Evolutionary conservation across 2,329 filamentous ascomycete genomes (phyloP).

Genomic region (Fusarium sp.): DNA sequence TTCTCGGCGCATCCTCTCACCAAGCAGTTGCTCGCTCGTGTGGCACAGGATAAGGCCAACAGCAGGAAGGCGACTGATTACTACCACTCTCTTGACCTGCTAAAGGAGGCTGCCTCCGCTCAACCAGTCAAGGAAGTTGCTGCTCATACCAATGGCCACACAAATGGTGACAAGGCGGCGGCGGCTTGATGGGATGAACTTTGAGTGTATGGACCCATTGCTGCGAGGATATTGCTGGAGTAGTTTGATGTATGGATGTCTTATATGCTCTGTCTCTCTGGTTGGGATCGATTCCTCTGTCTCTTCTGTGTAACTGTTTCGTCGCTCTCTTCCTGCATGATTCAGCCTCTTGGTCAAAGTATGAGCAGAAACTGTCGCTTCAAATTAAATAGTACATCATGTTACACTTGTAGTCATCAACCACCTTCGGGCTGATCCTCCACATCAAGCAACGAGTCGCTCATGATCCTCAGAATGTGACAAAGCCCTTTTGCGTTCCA

Average conservation of each 20-base stretch:
- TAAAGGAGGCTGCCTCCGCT: background rate
- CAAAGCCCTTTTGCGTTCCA: background rate
- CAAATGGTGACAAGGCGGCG: background rate
- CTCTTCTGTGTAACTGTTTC: background rate
- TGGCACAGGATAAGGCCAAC: background rate
- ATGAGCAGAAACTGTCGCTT: background rate
- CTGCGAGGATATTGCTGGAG: background rate
- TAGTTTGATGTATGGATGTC: background rate
- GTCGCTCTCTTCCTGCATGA: background rate
- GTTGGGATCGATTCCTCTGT: background rate
- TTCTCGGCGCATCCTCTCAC: constrained; percentile 13
- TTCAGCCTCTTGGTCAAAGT: background rate
- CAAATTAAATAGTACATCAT: background rate
- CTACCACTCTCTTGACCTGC: constrained; percentile 8
- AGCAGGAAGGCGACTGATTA: background rate
- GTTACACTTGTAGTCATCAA: background rate
- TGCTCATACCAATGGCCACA: background rate
- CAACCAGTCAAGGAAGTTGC: background rate
- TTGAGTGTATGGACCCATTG: background rate
- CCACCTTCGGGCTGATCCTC: background rate
- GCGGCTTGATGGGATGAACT: background rate
- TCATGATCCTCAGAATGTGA: background rate
- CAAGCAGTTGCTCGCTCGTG: constrained; percentile 1
- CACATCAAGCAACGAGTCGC: background rate
- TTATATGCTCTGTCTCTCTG: background rate